Evolutionary conservation across 2,329 filamentous ascomycete genomes (phyloP).

Genomic region (Zasmidium cellare): DNA sequence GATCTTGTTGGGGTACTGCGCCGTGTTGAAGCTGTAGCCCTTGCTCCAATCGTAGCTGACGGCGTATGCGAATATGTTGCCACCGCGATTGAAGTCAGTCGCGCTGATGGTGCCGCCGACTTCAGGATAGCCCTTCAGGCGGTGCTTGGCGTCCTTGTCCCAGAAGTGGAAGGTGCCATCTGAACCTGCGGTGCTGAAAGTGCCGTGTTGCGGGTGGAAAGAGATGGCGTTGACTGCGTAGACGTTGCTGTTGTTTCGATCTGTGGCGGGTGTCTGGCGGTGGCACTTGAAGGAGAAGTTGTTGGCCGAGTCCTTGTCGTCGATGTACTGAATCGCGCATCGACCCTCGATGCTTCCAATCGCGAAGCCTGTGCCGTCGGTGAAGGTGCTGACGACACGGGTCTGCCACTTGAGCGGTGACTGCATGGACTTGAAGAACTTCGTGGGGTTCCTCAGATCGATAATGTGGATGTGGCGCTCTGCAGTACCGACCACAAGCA

Average conservation of each 20-base stretch:
- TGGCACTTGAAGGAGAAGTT: constrained; percentile 99
- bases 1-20: constrained; percentile 52
- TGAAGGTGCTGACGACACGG: constrained; percentile 89
- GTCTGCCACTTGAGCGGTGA: constrained; percentile 99
- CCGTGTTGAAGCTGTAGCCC: constrained; percentile 82
- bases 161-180: constrained; percentile 98
- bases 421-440: constrained; percentile 94
- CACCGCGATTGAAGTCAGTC: constrained; percentile 86
- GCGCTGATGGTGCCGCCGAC: constrained; percentile 77
- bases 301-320: constrained; percentile 79
- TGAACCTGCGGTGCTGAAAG: constrained; percentile 94
- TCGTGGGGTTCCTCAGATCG: constrained; percentile 81
- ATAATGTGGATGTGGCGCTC: constrained; percentile 96
- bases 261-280: constrained; percentile 68
- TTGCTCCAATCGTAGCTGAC: constrained; percentile 99
- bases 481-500: constrained; percentile 88
- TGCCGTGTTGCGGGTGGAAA: constrained; percentile 94
- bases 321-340: constrained; percentile 97
- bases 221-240: constrained; percentile 96
- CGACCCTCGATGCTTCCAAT: constrained; percentile 96
- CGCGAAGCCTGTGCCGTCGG: constrained; percentile 86
- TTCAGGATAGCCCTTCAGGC: constrained; percentile 64
- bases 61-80: constrained; percentile 63
- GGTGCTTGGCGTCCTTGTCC: constrained; percentile 65
- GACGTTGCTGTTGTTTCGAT: constrained; percentile 75